Evolutionary conservation across 2,329 filamentous ascomycete genomes (phyloP).

Genomic region (Pseudodiploospora longispora): DNA sequence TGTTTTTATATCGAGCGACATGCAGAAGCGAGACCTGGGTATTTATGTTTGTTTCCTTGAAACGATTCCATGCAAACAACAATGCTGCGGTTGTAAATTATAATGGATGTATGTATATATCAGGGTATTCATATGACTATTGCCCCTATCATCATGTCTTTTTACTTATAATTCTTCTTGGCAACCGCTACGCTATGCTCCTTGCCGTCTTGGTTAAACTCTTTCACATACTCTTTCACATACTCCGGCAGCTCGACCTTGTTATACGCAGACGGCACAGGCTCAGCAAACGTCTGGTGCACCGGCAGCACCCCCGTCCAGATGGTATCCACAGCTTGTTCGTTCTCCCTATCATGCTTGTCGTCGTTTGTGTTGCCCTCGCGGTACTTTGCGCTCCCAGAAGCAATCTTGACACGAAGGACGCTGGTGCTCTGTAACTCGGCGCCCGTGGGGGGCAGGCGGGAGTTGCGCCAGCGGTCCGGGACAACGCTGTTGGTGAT

Average conservation of each 20-base stretch:
- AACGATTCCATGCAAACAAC: too few species aligned
- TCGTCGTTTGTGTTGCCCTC: slow-evolving; percentile 54
- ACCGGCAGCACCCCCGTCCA: slow-evolving; percentile 57
- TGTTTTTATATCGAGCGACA: too few species aligned
- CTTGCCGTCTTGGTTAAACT: slow-evolving; percentile 28
- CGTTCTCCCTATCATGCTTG: slow-evolving; percentile 37
- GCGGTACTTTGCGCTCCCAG: slow-evolving; percentile 69
- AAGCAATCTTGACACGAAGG: slow-evolving; percentile 57
- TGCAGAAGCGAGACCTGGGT: too few species aligned
- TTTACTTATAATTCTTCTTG: slow-evolving; percentile 13
- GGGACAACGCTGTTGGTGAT: slow-evolving; percentile 70
- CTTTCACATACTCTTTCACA: slow-evolving; percentile 37
- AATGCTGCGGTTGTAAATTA: too few species aligned
- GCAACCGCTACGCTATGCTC: slow-evolving; percentile 19
- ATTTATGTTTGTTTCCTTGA: too few species aligned
- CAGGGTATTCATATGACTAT: too few species aligned
- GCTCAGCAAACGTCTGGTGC: slow-evolving; percentile 54
- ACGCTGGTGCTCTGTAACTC: slow-evolving; percentile 72
- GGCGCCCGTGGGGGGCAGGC: slow-evolving; percentile 60
- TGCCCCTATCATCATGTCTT: neutral
- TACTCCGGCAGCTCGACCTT: slow-evolving; percentile 54
- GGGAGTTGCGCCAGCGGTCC: slow-evolving; percentile 59
- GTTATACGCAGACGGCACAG: slow-evolving; percentile 53
- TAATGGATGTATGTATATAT: too few species aligned
- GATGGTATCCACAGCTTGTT: slow-evolving; percentile 29